phyloP scores from a whole-genome alignment of 2,329 filamentous ascomycete genomes.

The Aureobasidium mangrovei region DNA sequence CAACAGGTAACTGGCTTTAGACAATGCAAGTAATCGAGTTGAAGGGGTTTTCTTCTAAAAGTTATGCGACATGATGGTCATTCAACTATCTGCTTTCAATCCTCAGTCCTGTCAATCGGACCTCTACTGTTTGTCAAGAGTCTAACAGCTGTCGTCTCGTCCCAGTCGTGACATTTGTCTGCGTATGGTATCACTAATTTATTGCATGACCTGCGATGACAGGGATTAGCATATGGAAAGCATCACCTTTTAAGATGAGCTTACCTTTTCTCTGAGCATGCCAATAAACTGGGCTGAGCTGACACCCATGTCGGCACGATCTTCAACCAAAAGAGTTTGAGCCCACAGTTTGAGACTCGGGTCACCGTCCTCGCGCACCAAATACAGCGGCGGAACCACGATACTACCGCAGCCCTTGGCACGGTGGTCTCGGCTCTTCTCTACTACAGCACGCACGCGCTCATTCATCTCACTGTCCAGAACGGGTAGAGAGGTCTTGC shows the following conservation, averaged over 20 bases:
- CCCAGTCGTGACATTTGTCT: background rate
- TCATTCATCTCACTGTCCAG: conserved; percentile 96
- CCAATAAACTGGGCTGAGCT: conserved; percentile 93
- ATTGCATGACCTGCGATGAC: conserved; percentile 1
- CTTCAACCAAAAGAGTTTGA: conserved; percentile 89
- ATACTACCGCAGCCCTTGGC: conserved; percentile 87
- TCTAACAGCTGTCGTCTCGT: background rate
- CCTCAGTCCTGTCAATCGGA: background rate
- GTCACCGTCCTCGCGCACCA: conserved; percentile 92
- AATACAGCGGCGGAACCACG: conserved; percentile 81
- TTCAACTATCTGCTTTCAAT: background rate
- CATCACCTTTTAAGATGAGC: background rate
- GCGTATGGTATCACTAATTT: conserved; percentile 1
- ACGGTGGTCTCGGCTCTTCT: conserved; percentile 84
- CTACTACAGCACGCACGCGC: conserved; percentile 76
- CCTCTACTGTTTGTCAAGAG: conserved; percentile 10
- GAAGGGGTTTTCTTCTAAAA: background rate
- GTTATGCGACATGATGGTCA: background rate
- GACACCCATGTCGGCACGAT: conserved; percentile 86
- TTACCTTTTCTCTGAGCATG: conserved; percentile 85
- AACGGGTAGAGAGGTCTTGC: conserved; percentile 79
- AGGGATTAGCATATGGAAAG: background rate
- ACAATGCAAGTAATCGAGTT: background rate
- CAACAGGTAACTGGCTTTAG: no score
- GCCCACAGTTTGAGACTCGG: conserved; percentile 94